Evolutionary conservation across 768 basidiomycete species (phyloP).

Genomic region (Lenzites betulinus): DNA sequence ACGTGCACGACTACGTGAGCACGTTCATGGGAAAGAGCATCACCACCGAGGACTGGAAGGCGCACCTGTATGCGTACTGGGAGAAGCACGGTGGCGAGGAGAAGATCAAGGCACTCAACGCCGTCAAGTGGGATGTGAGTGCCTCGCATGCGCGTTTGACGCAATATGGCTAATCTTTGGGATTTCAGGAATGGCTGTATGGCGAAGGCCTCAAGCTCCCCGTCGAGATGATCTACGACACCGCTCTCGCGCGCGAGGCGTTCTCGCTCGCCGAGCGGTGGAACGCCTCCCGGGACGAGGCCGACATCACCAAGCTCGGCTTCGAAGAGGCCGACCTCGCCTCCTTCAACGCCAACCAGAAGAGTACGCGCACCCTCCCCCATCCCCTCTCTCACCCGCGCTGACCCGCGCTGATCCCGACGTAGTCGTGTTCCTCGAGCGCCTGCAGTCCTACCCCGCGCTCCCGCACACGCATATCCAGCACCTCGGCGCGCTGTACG

Average conservation of each 20-base stretch:
- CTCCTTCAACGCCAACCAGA: conserved; percentile 74
- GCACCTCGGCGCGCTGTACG: conserved; percentile 58
- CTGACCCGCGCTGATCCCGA: not conserved
- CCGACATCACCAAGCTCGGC: conserved; percentile 45
- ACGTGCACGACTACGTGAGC: conserved; percentile 78
- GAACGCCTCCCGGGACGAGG: conserved; percentile 58
- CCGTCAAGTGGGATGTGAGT: conserved; percentile 77
- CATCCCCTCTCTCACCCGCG: not conserved
- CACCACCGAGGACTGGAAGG: conserved; percentile 82
- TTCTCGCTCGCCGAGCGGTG: conserved; percentile 74
- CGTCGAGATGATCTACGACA: conserved; percentile 74
- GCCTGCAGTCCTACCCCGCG: conserved; percentile 60
- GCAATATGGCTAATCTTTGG: too few species aligned
- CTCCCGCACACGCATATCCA: conserved; percentile 61
- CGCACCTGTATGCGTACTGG: conserved; percentile 75
- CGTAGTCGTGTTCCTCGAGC: conserved; percentile 83
- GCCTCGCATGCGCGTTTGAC: not conserved
- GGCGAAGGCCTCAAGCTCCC: conserved; percentile 78
- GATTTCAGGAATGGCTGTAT: conserved; percentile 70
- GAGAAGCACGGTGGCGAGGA: conserved; percentile 55
- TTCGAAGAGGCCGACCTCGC: conserved; percentile 66
- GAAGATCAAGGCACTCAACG: conserved; percentile 65
- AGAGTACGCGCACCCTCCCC: conserved; percentile 45
- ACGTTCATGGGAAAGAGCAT: conserved; percentile 85
- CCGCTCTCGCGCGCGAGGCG: conserved; percentile 65